Evolutionary conservation across 2,329 filamentous ascomycete species (phyloP).

Genomic region (Talaromyces sp.): DNA sequence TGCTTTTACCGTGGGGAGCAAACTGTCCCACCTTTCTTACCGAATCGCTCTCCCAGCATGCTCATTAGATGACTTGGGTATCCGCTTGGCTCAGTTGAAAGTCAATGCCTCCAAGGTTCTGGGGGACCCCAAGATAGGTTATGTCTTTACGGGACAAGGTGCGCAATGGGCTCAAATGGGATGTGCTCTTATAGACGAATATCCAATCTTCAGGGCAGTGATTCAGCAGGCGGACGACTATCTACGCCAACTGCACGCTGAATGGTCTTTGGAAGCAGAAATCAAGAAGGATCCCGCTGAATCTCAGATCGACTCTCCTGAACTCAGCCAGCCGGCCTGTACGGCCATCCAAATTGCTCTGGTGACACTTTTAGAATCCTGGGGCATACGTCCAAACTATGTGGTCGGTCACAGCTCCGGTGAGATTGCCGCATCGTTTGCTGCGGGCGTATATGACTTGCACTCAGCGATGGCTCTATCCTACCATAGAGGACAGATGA

Average conservation of each 20-base stretch:
- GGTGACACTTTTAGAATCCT: conserved; percentile 17
- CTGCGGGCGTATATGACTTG: conserved; percentile 22
- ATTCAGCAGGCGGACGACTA: conserved; percentile 22
- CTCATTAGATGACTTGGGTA: conserved; percentile 23
- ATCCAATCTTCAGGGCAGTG: conserved; percentile 5
- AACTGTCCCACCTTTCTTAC: conserved; percentile 27
- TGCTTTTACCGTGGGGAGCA: conserved; percentile 27
- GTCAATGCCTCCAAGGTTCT: conserved; percentile 23
- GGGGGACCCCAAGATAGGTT: conserved; percentile 19
- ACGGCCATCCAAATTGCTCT: conserved; percentile 24
- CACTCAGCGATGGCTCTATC: conserved; percentile 23
- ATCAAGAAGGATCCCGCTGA: conserved; percentile 13
- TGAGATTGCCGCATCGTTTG: conserved; percentile 24
- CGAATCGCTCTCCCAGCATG: conserved; percentile 22
- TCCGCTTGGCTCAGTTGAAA: conserved; percentile 21
- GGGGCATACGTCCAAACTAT: conserved; percentile 17
- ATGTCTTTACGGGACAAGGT: conserved; percentile 20
- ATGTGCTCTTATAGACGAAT: conserved; percentile 5
- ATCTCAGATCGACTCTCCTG: conserved; percentile 24
- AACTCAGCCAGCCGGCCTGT: conserved; percentile 25
- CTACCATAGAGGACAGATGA: conserved; percentile 26
- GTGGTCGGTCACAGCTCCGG: conserved; percentile 23
- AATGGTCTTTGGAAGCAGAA: conserved; percentile 21
- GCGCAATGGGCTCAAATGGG: conserved; percentile 23
- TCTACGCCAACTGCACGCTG: conserved; percentile 25